Evolutionary conservation across 2,329 filamentous ascomycete genomes (phyloP), one percentile per base, ranked within the genome.

Genomic region (Fusarium poae): DNA sequence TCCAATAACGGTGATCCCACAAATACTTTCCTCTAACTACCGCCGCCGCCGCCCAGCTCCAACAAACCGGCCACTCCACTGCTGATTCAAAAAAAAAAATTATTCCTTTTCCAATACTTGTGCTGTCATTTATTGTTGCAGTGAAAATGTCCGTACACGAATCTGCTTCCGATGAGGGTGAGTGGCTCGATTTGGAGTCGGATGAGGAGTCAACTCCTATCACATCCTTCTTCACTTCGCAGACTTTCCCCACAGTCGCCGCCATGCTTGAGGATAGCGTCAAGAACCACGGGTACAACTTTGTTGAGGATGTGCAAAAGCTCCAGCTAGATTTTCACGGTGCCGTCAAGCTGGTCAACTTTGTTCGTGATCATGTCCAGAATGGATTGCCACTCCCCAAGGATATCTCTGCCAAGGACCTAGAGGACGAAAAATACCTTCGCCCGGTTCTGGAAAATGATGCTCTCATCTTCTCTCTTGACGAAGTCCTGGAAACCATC

Each of bases 361-460:
- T 88, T 72, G 83, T 89, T 55, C 85, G 86, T 62, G 78, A 80
- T 62, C 78, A 77, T 23, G 82, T 82, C 23, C 81, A 82, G 54
- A 80, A 84, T 37, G 80, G 82, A 42, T 72, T 77, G 34, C 42
- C 80, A 9, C 76, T 88, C 5, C 88, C 88, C 1, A 83, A 86
- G 60, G 80, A 90, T 43, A 89, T 92, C 60, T 84, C 88, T 4
- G 82, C 82, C 35, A 81, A 83, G 3, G 83, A 89, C 27, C 89
- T 97, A 66, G 85, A 89, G n/a, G 88, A 93, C 65, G 95, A 98
- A 68, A 85, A 86, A 68, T 97, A 90, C 75, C 84, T 99, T 61
- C 91, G 92, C 76, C 96, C 96, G 0, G 90, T 94, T 6, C 81
- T 99, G 10, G 91, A 96, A 61, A 93, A 97, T 71, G 96, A 99